Conservation (phyloP, 768 basidiomycete species). For the Mycena belliarum region DNA sequence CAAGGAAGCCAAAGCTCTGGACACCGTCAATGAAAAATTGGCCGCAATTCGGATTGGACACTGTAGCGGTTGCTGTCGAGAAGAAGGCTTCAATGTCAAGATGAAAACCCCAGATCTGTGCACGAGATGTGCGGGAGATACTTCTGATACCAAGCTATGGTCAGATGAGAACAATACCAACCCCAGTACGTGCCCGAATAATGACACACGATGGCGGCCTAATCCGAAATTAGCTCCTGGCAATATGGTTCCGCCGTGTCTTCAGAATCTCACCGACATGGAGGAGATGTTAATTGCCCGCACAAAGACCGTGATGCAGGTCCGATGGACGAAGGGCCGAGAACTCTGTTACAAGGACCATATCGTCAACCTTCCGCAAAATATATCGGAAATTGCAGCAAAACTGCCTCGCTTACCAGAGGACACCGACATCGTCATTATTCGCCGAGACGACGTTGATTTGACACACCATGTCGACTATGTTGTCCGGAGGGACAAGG, state of each 20-base stretch:
- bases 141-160: not conserved
- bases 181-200: not conserved
- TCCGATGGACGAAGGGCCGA: slow-evolving; percentile 13
- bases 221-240: no score
- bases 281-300: slow-evolving; percentile 17
- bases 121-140: not conserved
- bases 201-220: not conserved
- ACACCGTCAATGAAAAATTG: no score
- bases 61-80: slow-evolving; percentile 5
- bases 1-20: no score
- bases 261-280: slow-evolving; percentile 12
- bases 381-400: slow-evolving; percentile 5
- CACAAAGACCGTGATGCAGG: slow-evolving; percentile 17
- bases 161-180: slow-evolving; percentile 7
- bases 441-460: slow-evolving; percentile 3
- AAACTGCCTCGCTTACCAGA: slow-evolving; percentile 13
- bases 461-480: not conserved
- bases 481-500: slow-evolving; percentile 7
- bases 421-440: slow-evolving; percentile 14
- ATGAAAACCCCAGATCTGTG: not conserved
- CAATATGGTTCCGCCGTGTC: not conserved
- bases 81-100: slow-evolving; percentile 10
- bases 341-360: slow-evolving; percentile 19
- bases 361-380: slow-evolving; percentile 13
- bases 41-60: no score